Percentiles rank a stretch among this genome's conserved stretches.
These are phyloP conservation scores for Anthracocystis panici-leucophaei DNA, from an alignment of 1,284 basidiomycete species.

Conservation along the genomic window DNA sequence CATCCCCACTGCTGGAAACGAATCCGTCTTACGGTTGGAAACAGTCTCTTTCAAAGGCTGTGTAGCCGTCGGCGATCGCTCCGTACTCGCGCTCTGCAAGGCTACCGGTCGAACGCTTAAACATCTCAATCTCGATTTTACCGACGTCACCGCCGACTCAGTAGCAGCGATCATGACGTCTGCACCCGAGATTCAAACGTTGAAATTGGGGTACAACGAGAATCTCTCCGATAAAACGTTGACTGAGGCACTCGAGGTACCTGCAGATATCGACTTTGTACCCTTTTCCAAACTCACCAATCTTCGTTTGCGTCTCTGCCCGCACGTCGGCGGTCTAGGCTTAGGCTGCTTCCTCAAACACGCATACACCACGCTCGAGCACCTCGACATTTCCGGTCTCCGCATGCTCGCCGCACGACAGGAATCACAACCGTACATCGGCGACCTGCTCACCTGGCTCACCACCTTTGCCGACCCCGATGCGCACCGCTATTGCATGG, in stretches of 20 bases:
- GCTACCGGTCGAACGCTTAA: conserved; percentile 27
- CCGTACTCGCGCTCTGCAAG: conserved; percentile 28
- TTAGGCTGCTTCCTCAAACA: conserved; percentile 37
- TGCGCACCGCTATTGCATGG: too few species aligned
- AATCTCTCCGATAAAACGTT: conserved; percentile 34
- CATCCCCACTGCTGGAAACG: neutral
- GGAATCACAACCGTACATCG: conserved; percentile 15
- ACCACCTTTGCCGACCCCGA: conserved; percentile 9
- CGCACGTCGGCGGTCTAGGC: conserved; percentile 26
- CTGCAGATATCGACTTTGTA: neutral
- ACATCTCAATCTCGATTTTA: conserved; percentile 49
- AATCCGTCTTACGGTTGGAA: conserved; percentile 24
- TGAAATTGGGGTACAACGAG: conserved; percentile 44
- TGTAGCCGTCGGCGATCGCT: conserved; percentile 33
- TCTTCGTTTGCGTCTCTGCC: conserved; percentile 26
- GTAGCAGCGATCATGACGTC: conserved; percentile 22
- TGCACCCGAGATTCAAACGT: conserved; percentile 16
- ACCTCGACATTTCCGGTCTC: conserved; percentile 28
- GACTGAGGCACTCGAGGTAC: conserved; percentile 19
- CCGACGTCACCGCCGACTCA: conserved; percentile 35
- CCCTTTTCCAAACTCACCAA: conserved; percentile 34
- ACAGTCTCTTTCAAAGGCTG: conserved; percentile 35
- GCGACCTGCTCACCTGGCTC: conserved; percentile 20
- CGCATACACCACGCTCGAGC: conserved; percentile 13
- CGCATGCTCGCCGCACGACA: too few species aligned